phyloP scores from a whole-genome alignment of 805 yeast species.

The Lipomyces mesembrius region DNA sequence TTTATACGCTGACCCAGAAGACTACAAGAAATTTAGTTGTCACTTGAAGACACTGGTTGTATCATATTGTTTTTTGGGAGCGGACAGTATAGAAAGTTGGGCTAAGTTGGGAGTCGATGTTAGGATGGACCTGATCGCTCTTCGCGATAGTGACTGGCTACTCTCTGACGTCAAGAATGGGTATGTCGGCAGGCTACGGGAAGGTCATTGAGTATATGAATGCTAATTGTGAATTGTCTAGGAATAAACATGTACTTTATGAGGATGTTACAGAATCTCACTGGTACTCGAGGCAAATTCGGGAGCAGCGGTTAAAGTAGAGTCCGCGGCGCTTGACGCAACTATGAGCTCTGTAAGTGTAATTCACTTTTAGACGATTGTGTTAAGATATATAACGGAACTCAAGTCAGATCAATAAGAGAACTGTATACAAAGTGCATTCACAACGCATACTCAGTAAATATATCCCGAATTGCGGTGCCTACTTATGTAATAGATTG shows the following conservation, averaged over 20 bases:
- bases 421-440: no score
- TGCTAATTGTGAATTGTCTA: background rate
- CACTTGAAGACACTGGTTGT: background rate
- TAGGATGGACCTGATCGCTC: background rate
- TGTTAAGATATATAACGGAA: no score
- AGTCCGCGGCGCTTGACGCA: no score
- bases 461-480: no score
- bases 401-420: no score
- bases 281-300: background rate
- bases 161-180: background rate
- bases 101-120: background rate
- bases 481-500: no score
- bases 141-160: background rate
- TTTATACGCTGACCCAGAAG: background rate
- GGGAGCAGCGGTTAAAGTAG: background rate
- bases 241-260: background rate
- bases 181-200: background rate
- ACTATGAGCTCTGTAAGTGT: no score
- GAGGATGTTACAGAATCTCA: background rate
- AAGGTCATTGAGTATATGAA: background rate
- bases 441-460: no score
- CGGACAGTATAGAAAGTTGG: conserved; percentile 1
- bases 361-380: no score
- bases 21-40: background rate
- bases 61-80: background rate